Percentiles rank a stretch among this genome's conserved stretches.
Evolutionary conservation across 2,329 filamentous ascomycete genomes (phyloP).

Genomic region (Dactylellina parvicollis): DNA sequence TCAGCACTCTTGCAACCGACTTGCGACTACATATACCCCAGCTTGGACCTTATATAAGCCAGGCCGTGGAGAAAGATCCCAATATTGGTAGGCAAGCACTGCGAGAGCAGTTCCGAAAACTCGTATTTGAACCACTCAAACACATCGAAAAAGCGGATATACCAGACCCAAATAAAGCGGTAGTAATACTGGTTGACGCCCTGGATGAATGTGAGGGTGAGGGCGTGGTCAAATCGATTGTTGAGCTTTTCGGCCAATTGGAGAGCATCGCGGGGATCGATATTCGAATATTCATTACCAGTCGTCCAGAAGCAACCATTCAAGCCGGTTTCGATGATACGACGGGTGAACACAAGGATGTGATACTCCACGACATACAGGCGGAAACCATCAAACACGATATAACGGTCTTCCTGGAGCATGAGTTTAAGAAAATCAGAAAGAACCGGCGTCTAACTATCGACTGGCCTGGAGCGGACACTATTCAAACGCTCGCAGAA

Average conservation of each 20-base stretch:
- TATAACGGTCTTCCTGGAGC: slow-evolving; percentile 45
- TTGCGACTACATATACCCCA: slow-evolving; percentile 59
- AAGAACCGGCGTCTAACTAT: neutral
- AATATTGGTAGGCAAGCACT: slow-evolving; percentile 1
- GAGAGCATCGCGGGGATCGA: slow-evolving; percentile 10
- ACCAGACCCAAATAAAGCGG: neutral
- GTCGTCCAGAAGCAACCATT: slow-evolving; percentile 56
- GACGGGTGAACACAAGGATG: slow-evolving; percentile 25
- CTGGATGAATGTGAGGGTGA: slow-evolving; percentile 61
- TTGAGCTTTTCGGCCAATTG: slow-evolving; percentile 57
- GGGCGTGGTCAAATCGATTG: slow-evolving; percentile 58
- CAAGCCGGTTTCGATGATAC: slow-evolving; percentile 45
- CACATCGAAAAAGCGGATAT: slow-evolving; percentile 8
- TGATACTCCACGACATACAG: slow-evolving; percentile 36
- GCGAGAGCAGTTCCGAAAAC: slow-evolving; percentile 17
- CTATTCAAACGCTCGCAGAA: neutral
- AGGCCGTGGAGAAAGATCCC: slow-evolving; percentile 59
- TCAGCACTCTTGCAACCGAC: slow-evolving; percentile 62
- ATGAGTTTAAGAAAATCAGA: slow-evolving; percentile 1
- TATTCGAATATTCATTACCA: slow-evolving; percentile 56
- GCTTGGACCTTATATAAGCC: slow-evolving; percentile 57
- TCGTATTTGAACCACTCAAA: slow-evolving; percentile 18
- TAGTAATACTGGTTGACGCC: slow-evolving; percentile 59
- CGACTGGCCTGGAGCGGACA: neutral
- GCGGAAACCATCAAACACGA: slow-evolving; percentile 57